Evolutionary conservation across 257 asterid genomes (phyloP).

Genomic region (Scutellaria galericulata): DNA sequence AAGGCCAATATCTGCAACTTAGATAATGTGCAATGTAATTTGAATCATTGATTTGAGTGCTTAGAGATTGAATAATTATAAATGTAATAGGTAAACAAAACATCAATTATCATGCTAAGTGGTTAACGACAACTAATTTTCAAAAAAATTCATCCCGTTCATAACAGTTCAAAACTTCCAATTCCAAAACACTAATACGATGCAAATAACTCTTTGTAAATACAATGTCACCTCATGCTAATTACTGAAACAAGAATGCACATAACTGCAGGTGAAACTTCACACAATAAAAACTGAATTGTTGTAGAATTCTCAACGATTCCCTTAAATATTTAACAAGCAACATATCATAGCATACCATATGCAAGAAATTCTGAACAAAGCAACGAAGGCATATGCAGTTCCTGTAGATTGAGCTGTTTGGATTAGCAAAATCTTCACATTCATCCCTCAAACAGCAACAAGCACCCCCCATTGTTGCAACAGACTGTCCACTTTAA

Average conservation of each 20-base stretch:
- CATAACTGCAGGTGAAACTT: not conserved
- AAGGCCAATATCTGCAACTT: not conserved
- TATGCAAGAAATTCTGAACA: slow-evolving; percentile 57
- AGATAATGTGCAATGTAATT: not conserved
- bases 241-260: not conserved
- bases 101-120: not conserved
- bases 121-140: not conserved
- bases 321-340: slow-evolving; percentile 12
- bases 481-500: slow-evolving; percentile 32
- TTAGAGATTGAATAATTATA: slow-evolving; percentile 3
- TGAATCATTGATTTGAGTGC: not conserved
- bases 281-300: not conserved
- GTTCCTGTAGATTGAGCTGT: slow-evolving; percentile 65
- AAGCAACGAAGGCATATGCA: slow-evolving; percentile 73
- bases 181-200: not conserved
- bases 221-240: too few species aligned
- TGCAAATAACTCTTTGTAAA: not conserved
- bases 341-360: slow-evolving; percentile 59
- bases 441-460: slow-evolving; percentile 81
- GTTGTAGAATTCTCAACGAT: not conserved
- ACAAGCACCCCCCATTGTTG: slow-evolving; percentile 81
- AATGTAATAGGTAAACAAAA: slow-evolving; percentile 3
- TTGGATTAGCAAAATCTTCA: slow-evolving; percentile 69
- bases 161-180: not conserved
- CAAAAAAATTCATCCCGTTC: not conserved